Conservation (phyloP, 2,329 filamentous ascomycete species). For the Aspergillus pseudoglaucus region DNA sequence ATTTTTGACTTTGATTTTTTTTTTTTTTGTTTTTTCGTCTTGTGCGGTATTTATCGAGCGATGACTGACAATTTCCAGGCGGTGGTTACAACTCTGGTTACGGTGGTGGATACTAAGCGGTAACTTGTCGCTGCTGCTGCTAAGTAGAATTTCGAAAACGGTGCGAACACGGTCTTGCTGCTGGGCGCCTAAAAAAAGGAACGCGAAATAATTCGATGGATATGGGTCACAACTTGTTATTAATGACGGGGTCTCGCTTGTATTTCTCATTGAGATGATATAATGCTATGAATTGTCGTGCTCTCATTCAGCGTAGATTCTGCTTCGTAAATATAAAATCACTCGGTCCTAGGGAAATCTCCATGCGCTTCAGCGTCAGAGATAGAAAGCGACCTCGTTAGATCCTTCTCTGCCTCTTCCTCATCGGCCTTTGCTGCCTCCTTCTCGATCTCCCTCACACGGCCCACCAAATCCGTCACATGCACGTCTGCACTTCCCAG, state of each 20-base stretch:
- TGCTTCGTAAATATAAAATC: background rate
- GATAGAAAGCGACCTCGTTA: slow-evolving; percentile 19
- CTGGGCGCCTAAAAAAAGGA: no score
- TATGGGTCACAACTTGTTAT: background rate
- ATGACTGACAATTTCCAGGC: slow-evolving; percentile 4
- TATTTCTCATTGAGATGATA: no score
- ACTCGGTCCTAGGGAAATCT: slow-evolving; percentile 13
- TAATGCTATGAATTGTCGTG: no score
- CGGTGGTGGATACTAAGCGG: slow-evolving; percentile 11
- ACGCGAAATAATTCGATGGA: background rate
- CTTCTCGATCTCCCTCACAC: slow-evolving; percentile 60
- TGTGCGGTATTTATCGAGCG: no score
- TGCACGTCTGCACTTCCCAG: slow-evolving; percentile 75
- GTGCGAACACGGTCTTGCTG: no score
- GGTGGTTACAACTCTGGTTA: slow-evolving; percentile 30
- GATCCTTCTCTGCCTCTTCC: slow-evolving; percentile 23
- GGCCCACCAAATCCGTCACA: slow-evolving; percentile 70
- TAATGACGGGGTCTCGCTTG: no score
- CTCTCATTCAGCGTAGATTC: background rate
- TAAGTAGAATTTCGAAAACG: background rate
- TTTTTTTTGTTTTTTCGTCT: no score
- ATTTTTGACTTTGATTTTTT: no score
- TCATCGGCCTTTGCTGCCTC: slow-evolving; percentile 22
- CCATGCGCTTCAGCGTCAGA: slow-evolving; percentile 8
- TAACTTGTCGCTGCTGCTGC: background rate